These are phyloP conservation scores for Avicennia marina DNA, from an alignment of 257 asterid genomes.

Conservation along the genomic window DNA sequence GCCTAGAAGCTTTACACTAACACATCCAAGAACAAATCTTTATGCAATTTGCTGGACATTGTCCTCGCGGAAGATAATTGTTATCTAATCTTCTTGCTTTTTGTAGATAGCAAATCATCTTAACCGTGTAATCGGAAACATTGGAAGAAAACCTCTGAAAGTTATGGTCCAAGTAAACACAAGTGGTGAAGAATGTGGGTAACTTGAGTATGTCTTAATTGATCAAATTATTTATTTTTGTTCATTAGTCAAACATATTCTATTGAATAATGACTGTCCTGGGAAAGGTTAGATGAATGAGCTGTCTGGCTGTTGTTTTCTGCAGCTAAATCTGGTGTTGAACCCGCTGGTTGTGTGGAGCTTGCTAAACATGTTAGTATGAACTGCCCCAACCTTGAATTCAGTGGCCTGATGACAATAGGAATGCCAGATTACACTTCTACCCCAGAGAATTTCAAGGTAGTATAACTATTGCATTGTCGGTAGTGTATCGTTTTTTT, in stretches of 20 bases:
- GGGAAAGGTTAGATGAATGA: slow-evolving; percentile 5
- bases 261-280: no score
- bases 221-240: not conserved
- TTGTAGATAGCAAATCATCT: slow-evolving; percentile 81
- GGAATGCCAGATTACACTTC: slow-evolving; percentile 97
- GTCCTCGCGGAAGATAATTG: not conserved
- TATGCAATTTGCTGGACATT: not conserved
- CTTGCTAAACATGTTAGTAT: slow-evolving; percentile 59
- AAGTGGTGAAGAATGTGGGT: slow-evolving; percentile 97
- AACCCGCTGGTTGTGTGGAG: slow-evolving; percentile 65
- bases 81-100: not conserved
- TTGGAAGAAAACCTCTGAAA: slow-evolving; percentile 82
- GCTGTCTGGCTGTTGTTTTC: slow-evolving; percentile 6
- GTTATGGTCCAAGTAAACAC: slow-evolving; percentile 94
- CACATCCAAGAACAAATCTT: not conserved
- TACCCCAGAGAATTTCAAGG: slow-evolving; percentile 98
- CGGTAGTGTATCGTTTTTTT: not conserved
- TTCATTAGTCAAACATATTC: not conserved
- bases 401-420: slow-evolving; percentile 92
- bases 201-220: slow-evolving; percentile 31
- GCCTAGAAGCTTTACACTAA: no score
- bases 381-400: slow-evolving; percentile 80
- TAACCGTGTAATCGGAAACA: slow-evolving; percentile 61
- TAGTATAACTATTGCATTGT: slow-evolving; percentile 13
- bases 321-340: slow-evolving; percentile 91